A percentile compares a stretch with the other conserved stretches of the same genome.
Evolutionary conservation across 768 basidiomycete genomes (phyloP).

Genomic region (Hydnum rufescens): DNA sequence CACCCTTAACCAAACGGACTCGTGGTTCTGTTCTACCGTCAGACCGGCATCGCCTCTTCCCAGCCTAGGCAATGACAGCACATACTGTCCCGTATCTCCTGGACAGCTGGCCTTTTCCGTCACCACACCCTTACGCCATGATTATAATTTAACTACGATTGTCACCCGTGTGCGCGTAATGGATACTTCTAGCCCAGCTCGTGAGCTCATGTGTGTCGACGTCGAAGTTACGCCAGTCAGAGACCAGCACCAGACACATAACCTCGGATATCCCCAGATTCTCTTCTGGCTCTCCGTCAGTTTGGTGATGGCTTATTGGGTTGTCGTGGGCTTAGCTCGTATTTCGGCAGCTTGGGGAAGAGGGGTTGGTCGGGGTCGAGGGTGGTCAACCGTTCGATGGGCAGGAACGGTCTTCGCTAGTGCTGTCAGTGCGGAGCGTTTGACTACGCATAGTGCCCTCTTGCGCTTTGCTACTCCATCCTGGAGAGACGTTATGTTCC

Average conservation of each 20-base stretch:
- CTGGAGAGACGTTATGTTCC: conserved; percentile 77
- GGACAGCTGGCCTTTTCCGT: conserved; percentile 72
- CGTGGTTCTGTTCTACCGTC: conserved; percentile 46
- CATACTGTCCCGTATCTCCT: conserved; percentile 58
- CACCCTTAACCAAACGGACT: neutral
- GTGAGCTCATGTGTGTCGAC: conserved; percentile 68
- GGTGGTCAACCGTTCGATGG: conserved; percentile 56
- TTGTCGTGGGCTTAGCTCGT: conserved; percentile 60
- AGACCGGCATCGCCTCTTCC: conserved; percentile 60
- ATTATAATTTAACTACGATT: conserved; percentile 64
- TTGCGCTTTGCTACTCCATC: conserved; percentile 87
- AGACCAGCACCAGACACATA: conserved; percentile 17
- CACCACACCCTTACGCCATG: conserved; percentile 33
- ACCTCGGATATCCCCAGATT: conserved; percentile 44
- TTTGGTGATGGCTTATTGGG: conserved; percentile 63
- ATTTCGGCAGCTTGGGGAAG: conserved; percentile 64
- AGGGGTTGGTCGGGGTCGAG: conserved; percentile 32
- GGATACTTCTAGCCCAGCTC: conserved; percentile 46
- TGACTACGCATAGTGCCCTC: conserved; percentile 68
- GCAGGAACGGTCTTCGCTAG: conserved; percentile 79
- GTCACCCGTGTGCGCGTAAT: conserved; percentile 72
- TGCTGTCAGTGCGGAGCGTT: conserved; percentile 78
- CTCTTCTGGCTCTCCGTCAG: conserved; percentile 59
- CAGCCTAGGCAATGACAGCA: conserved; percentile 15
- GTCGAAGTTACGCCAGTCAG: conserved; percentile 49